A percentile compares a stretch with the other conserved stretches of the same genome.
Evolutionary conservation across 805 yeast species (phyloP).

Genomic region (Saturnispora saitoi): DNA sequence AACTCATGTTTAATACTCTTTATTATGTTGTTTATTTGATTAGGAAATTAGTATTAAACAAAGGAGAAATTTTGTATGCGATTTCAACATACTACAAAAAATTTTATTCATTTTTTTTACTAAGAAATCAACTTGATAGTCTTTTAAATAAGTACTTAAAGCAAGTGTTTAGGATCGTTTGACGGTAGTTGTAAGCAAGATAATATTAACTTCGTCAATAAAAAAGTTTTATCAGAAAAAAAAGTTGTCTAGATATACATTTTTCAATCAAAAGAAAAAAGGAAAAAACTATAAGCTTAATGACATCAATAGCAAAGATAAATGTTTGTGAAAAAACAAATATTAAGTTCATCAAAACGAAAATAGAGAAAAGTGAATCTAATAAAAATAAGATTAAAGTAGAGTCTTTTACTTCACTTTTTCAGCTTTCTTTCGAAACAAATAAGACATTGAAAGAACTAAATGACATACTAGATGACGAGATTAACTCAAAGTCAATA

Average conservation of each 20-base stretch:
- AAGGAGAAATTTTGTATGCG: neutral
- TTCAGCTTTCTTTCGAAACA: neutral
- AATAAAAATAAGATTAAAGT: neutral
- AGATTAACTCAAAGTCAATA: neutral
- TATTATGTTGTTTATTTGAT: neutral
- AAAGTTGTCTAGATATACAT: neutral
- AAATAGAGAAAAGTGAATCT: neutral
- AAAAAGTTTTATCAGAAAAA: neutral
- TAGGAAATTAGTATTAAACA: neutral
- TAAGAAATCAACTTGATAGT: no score
- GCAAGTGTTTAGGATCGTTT: neutral
- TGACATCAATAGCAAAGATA: neutral
- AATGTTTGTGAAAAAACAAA: neutral
- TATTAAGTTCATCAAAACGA: slow-evolving; percentile 6
- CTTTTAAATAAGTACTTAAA: no score
- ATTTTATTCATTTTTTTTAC: neutral
- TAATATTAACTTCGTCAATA: neutral
- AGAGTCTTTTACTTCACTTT: neutral
- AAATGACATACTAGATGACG: neutral
- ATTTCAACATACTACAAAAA: neutral
- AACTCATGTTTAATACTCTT: neutral
- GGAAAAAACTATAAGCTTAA: neutral
- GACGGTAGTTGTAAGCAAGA: no score
- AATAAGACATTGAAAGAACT: neutral
- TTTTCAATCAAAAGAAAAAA: neutral